Percentiles rank a stretch among this genome's conserved stretches.
These are phyloP conservation scores for Trametes meyenii DNA, from an alignment of 768 basidiomycete genomes.

Conservation along the genomic window DNA sequence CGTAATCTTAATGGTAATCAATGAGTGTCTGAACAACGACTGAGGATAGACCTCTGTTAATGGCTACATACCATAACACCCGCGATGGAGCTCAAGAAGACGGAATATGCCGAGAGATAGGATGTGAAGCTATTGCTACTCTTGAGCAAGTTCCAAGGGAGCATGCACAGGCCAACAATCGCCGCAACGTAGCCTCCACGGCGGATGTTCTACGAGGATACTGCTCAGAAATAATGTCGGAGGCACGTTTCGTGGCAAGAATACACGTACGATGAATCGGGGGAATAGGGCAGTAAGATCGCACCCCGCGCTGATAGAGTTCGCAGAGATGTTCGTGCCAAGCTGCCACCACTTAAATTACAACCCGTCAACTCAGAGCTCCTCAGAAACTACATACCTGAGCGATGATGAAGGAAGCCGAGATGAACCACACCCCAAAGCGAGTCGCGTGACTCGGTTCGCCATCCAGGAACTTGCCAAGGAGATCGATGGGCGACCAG, in stretches of 20 bases:
- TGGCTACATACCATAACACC: constrained; percentile 68
- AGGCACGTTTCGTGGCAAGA: too few species aligned
- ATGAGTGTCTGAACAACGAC: not conserved
- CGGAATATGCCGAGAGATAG: constrained; percentile 81
- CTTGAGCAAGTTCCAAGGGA: constrained; percentile 77
- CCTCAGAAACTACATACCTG: constrained; percentile 45
- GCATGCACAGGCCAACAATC: constrained; percentile 72
- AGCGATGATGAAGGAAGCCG: constrained; percentile 77
- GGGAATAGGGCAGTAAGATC: constrained; percentile 80
- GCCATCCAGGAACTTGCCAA: constrained; percentile 69
- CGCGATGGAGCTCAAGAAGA: constrained; percentile 79
- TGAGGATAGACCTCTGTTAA: not conserved
- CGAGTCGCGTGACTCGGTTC: constrained; percentile 63
- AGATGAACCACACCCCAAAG: constrained; percentile 81
- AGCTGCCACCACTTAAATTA: constrained; percentile 17
- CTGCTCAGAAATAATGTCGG: not conserved
- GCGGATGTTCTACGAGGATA: constrained; percentile 63
- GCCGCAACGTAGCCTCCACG: constrained; percentile 86
- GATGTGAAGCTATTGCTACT: constrained; percentile 77
- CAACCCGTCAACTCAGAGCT: constrained; percentile 1
- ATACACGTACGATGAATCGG: constrained; percentile 62
- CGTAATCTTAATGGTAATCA: constrained; percentile 51
- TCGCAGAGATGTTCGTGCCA: constrained; percentile 81
- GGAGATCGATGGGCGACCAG: constrained; percentile 77
- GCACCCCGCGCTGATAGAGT: constrained; percentile 82